These are phyloP conservation scores for Blattamonas nauphoetae DNA, from an alignment of 78 protist species.

Conservation along the genomic window DNA sequence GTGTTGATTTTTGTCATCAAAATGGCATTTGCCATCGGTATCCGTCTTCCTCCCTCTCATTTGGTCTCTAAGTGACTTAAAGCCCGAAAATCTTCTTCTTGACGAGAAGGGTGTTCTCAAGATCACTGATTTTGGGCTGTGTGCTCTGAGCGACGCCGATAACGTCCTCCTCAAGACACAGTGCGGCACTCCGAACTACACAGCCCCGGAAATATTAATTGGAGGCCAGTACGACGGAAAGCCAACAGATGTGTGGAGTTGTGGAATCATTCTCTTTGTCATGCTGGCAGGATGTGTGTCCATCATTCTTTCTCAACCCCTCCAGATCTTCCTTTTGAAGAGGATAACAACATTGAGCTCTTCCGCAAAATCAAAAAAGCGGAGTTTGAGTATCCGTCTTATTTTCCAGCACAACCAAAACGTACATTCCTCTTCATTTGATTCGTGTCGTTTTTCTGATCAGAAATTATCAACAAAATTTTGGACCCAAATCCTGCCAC, in stretches of 20 bases:
- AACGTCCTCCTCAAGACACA: constrained; percentile 27
- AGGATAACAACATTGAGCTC: constrained; percentile 13
- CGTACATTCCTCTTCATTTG: background rate
- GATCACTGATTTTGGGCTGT: constrained; percentile 58
- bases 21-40: background rate
- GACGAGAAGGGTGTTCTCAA: constrained; percentile 37
- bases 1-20: background rate
- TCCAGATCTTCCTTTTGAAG: constrained; percentile 33
- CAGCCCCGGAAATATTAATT: constrained; percentile 40
- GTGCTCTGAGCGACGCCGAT: background rate
- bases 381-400: constrained; percentile 12
- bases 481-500: constrained; percentile 9
- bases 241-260: constrained; percentile 57
- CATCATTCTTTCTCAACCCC: background rate
- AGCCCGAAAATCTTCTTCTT: constrained; percentile 46
- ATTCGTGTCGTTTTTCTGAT: background rate
- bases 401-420: background rate
- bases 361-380: constrained; percentile 20
- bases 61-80: background rate
- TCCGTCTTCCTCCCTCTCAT: background rate
- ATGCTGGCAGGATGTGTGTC: constrained; percentile 36
- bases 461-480: constrained; percentile 6
- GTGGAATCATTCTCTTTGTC: constrained; percentile 56
- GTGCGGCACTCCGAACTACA: constrained; percentile 53
- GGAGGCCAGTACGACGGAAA: constrained; percentile 48